Evolutionary conservation across 176 grass and related monocot species (phyloP), one percentile per base, ranked within the genome.

Genomic region (Lolium rigidum): DNA sequence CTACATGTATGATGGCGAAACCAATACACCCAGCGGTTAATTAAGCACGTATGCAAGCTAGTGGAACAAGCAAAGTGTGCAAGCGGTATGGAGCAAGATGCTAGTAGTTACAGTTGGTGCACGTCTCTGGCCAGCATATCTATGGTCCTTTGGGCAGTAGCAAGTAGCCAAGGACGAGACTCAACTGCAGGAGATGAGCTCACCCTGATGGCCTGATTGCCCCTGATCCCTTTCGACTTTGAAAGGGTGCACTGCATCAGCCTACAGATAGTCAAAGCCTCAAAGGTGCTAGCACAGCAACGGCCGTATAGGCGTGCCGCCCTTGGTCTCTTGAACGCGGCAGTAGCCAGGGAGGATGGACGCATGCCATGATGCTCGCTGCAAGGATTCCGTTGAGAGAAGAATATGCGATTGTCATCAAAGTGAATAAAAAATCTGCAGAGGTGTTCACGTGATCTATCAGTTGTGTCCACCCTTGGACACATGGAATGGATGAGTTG

Each of bases 171-270:
- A 49, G n/a, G 22, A 38, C 10, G 51, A 44, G 5, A 46, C 66
- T 24, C 21, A 44, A 47, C 70, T 12, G 3, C 41, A 8, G 17
- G 20, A 20, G 18, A 60, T 11, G 57, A 3, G 37, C 35, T 10
- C 20, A 21, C 38, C 66, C 16, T 11, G 37, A 39, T 68, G 67
- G 56, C 39, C 31, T 28, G 26, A 28, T 28, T 28, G 26, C 26
- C 39, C 39, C 52, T 58, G 26, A 47, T 77, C 21, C 76, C 83
- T 63, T 72, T 77, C 51, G 26, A 43, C 28, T 60, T 55, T 12
- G 43, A 90, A 90, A 61, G 79, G 88, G 55, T 82, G 60, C 25
- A 64, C 61, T 26, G 9, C 75, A n/a, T 12, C 9, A 35, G 9
- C 25, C 55, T 5, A 5, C 2, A 41, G 21, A 31, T 61, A 56